Conservation (phyloP, 148 eudicot species). For the Suaeda aralocaspica region DNA sequence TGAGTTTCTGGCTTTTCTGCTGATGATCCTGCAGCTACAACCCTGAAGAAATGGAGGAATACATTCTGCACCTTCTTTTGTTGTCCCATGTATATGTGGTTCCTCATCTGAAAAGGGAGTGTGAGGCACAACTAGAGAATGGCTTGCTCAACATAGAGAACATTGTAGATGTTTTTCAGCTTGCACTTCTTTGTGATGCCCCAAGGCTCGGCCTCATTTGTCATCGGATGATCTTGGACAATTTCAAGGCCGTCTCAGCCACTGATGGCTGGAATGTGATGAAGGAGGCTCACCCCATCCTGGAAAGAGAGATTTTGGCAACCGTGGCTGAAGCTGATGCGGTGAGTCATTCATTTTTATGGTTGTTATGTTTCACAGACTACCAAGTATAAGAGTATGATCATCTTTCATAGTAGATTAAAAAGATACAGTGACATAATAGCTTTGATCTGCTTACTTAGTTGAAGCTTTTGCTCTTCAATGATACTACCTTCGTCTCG, state of each 20-base stretch:
- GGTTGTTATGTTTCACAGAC: background rate
- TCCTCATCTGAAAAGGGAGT: conserved; percentile 66
- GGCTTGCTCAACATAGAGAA: conserved; percentile 57
- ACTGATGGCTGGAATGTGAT: conserved; percentile 76
- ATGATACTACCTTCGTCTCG: too few relatives aligned
- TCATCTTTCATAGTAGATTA: background rate
- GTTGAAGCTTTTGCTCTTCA: too few relatives aligned
- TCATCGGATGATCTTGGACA: conserved; percentile 58
- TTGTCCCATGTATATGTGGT: conserved; percentile 75
- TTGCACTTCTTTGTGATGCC: conserved; percentile 81
- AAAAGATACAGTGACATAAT: too few relatives aligned
- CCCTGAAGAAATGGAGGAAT: conserved; percentile 56
- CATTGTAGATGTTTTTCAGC: conserved; percentile 66
- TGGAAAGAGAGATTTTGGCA: conserved; percentile 51
- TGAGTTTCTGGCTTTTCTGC: conserved; percentile 8
- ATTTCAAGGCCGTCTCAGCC: conserved; percentile 51
- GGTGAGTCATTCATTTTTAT: conserved; percentile 43
- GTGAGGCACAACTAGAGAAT: conserved; percentile 52
- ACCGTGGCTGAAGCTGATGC: conserved; percentile 40
- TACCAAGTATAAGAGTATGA: background rate
- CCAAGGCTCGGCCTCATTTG: conserved; percentile 75
- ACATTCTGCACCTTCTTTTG: conserved; percentile 56
- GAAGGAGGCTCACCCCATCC: conserved; percentile 68
- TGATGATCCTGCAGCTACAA: conserved; percentile 47
- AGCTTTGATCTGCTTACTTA: too few relatives aligned